phyloP scores from a whole-genome alignment of 176 grass and related monocot genomes.

The Oryza australiensis region DNA sequence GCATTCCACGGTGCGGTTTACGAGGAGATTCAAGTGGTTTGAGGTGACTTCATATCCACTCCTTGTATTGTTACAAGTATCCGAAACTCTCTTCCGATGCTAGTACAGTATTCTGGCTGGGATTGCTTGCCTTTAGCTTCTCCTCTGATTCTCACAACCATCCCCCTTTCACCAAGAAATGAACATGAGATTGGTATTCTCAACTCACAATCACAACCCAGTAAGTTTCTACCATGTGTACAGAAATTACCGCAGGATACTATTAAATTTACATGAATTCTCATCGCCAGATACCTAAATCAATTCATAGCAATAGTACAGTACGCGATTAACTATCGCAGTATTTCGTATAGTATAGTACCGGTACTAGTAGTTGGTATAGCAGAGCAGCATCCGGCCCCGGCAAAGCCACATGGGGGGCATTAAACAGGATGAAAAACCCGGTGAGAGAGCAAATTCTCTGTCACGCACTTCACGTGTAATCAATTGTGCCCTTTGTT shows the following conservation, averaged over 20 bases:
- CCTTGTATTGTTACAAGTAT: too few species aligned
- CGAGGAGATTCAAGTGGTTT: neutral
- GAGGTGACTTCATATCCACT: neutral
- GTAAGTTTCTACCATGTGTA: too few species aligned
- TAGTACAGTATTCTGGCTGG: neutral
- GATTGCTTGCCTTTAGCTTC: neutral
- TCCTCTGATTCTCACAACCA: neutral
- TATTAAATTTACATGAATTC: neutral
- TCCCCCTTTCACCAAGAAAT: neutral
- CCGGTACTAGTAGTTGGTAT: neutral
- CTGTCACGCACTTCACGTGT: neutral
- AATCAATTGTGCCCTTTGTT: neutral
- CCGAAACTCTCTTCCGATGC: neutral
- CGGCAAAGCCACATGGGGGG: neutral
- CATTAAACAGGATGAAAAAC: constrained; percentile 6
- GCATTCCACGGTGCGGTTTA: neutral
- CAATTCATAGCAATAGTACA: neutral
- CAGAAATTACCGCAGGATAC: neutral
- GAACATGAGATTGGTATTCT: too few species aligned
- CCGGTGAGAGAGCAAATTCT: neutral
- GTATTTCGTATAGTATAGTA: neutral
- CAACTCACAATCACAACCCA: too few species aligned
- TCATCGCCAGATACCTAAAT: neutral
- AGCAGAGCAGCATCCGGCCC: neutral
- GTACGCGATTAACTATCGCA: neutral